Evolutionary conservation across 2,329 filamentous ascomycete species (phyloP).

Genomic region (Teratosphaeria pseudoeucalypti): DNA sequence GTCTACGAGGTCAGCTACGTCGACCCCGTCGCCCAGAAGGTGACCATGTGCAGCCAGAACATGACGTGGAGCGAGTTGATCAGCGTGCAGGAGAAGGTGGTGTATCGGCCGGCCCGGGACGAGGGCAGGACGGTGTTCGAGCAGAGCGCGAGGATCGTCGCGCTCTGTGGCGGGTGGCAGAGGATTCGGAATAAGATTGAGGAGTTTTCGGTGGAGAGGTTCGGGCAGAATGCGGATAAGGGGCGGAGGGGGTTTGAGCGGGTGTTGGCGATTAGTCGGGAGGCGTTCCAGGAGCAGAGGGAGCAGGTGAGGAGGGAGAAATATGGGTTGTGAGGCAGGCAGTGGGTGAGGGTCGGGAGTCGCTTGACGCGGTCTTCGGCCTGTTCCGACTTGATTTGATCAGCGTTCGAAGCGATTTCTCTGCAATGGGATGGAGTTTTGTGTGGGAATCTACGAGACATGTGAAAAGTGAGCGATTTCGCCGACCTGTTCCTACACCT

Average conservation of each 20-base stretch:
- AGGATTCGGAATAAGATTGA: constrained; percentile 95
- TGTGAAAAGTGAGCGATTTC: neutral
- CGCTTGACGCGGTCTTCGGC: neutral
- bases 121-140: constrained; percentile 63
- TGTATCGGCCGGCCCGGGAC: constrained; percentile 21
- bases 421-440: neutral
- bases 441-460: neutral
- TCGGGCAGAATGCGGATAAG: constrained; percentile 82
- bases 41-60: constrained; percentile 95
- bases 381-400: neutral
- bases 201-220: constrained; percentile 77
- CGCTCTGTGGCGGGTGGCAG: constrained; percentile 92
- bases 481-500: neutral
- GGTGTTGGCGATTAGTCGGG: constrained; percentile 83
- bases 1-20: constrained; percentile 96
- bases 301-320: constrained; percentile 37
- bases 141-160: constrained; percentile 87
- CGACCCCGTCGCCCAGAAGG: constrained; percentile 68
- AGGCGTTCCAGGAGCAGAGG: constrained; percentile 83
- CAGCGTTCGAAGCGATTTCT: neutral
- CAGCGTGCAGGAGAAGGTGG: constrained; percentile 82
- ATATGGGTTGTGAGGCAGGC: neutral
- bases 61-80: constrained; percentile 86
- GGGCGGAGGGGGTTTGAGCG: constrained; percentile 92
- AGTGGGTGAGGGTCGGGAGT: neutral